Evolutionary conservation across 225 moss, liverwort and hornwort species (phyloP), one percentile per base, ranked within the genome.

Genomic region (Pleurozium schreberi): DNA sequence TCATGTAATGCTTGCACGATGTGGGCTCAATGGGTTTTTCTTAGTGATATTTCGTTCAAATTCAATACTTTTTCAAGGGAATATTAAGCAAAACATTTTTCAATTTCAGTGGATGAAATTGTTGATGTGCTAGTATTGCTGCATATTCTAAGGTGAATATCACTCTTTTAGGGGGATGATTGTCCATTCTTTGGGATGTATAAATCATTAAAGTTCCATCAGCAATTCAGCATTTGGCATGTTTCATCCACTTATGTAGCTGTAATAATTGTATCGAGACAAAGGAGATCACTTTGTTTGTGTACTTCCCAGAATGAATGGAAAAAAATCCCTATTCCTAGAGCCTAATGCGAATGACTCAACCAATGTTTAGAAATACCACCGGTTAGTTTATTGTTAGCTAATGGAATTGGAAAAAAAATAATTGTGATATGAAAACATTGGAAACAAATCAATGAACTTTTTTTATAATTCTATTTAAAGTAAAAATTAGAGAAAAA

Each of bases 161-260:
- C 0, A 0, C 8, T 75, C 22, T 34, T n/a, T 12, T 7, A 1
- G 12, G 0, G 1, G 0, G 11, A 75, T 75, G 7, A 75, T 1
- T 75, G 7, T 7, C 11, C 1, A 31, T 1, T 34, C 13, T 50
- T 52, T 36, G 3, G 6, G 3, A 53, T n/a, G n/a, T n/a, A n/a
- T 53, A 15, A 36, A 38, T 14, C 5, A 36, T 53, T 21, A 14
- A 22, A 9, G 5, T 14, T 36, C 31, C 52, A 53, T 76, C 1
- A 0, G 1, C 3, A 3, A 0, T 36, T 76, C 2, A 36, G 12
- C n/a, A n/a, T n/a, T n/a, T n/a, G n/a, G n/a, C n/a, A 76, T 18
- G 2, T 36, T 76, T 34, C 1, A 1, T 14, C 8, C 5, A 52
- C 36, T 36, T 36, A 14, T 23, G 0, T 36, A 9, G 22, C 2